Evolutionary conservation across 2,329 filamentous ascomycete genomes (phyloP), one percentile per base, ranked within the genome.

Genomic region (Rutstroemia sp.): DNA sequence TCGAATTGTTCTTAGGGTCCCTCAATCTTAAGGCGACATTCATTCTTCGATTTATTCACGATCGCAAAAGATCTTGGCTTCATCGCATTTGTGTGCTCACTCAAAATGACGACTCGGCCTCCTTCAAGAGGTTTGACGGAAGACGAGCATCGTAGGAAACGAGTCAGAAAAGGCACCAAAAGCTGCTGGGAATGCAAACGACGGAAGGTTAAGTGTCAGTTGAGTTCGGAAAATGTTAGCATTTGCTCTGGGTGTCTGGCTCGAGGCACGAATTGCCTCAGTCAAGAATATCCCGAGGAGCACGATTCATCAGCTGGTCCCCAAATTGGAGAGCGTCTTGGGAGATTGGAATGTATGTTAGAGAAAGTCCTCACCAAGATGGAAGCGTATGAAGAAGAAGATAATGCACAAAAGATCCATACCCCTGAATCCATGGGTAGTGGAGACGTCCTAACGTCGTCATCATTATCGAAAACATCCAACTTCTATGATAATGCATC

Each of bases 141-240:
- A 42, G 65, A 58, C 10, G 67, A 66, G 21, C 63, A 61, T 19
- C 65, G 62, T 19, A 61, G 63, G 47, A 68, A 69, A 48, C 62
- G 66, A 49, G 58, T 69, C 6, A 56, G 67, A 10, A 82, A 80
- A 53, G 80, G 80, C n/a, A 82, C 80, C 0, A 72, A 69, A 27
- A 81, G 78, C 56, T 82, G 80, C 65, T 82, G 79, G 79, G 79
- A 81, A 61, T 83, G 80, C 72, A 69, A 69, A 59, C 73, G 77
- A 51, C 73, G 79, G 23, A 83, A 83, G 68, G 72, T 77, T 5
- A 71, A 73, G 2, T 83, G 80, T 63, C 73, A 71, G 16, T 77
- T 78, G 58, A 65, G 69, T 10, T 63, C 70, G 3, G 64, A 71
- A 4, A 61, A 68, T 3, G 71, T 74, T 5, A 56, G 67, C 3